Conservation (phyloP, 179 eudicot species). For the Heliamphora pulchella region DNA sequence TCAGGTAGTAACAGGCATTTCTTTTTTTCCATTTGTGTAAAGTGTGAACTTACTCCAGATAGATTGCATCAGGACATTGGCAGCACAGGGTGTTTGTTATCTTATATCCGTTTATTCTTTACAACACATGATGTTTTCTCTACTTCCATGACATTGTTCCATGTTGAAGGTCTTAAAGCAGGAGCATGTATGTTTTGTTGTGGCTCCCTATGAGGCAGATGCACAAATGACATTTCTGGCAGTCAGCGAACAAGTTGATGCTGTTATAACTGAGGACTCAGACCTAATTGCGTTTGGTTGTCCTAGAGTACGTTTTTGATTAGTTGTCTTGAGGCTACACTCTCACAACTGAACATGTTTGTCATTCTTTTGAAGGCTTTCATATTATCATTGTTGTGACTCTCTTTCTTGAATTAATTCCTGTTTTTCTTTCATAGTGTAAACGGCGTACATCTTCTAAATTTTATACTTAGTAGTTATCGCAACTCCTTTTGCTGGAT, state of each 20-base stretch:
- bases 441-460: background rate
- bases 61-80: background rate
- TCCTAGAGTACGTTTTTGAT: slow-evolving; percentile 61
- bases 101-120: background rate
- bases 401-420: background rate
- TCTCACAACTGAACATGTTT: background rate
- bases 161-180: slow-evolving; percentile 60
- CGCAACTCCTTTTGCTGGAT: slow-evolving; percentile 13
- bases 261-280: slow-evolving; percentile 92
- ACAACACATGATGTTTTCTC: background rate
- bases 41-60: background rate
- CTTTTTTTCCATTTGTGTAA: background rate
- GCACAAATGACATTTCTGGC: slow-evolving; percentile 97
- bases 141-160: slow-evolving; percentile 15
- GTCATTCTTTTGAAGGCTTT: background rate
- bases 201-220: slow-evolving; percentile 99
- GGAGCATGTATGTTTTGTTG: slow-evolving; percentile 64
- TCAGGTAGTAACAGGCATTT: slow-evolving; percentile 44
- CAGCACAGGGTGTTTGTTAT: background rate
- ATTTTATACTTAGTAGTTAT: background rate
- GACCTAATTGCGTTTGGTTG: slow-evolving; percentile 96
- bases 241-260: slow-evolving; percentile 71
- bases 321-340: background rate
- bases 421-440: background rate
- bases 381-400: background rate